phyloP scores from a whole-genome alignment of 2,329 filamentous ascomycete genomes.

The Fusarium verticillioides region DNA sequence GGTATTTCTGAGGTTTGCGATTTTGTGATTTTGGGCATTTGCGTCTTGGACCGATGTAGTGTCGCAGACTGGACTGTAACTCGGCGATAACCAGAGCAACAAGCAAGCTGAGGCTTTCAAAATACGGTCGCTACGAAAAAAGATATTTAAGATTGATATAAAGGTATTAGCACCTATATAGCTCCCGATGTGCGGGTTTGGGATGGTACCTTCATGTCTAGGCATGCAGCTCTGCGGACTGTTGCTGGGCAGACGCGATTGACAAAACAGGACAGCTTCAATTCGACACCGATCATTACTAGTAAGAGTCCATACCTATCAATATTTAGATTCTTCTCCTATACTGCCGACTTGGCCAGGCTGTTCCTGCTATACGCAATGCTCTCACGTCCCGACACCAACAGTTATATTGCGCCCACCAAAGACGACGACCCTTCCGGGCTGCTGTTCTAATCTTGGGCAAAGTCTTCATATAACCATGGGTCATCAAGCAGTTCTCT shows the following conservation, averaged over 20 bases:
- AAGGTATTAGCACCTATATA: accelerated
- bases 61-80: background rate
- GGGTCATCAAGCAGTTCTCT: constrained; percentile 47
- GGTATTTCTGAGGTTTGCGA: background rate
- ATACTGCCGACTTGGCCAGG: accelerated
- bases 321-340: accelerated
- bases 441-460: background rate
- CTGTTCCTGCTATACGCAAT: background rate
- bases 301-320: background rate
- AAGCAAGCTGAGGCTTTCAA: accelerated
- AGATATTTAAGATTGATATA: accelerated
- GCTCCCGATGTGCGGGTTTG: background rate
- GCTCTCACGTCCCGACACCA: background rate
- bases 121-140: accelerated
- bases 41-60: accelerated
- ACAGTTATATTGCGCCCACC: background rate
- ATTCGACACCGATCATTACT: background rate
- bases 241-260: background rate
- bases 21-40: background rate
- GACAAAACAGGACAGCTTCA: background rate
- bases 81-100: background rate
- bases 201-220: background rate
- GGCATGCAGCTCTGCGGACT: background rate
- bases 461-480: constrained; percentile 32
- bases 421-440: background rate